Conservation (phyloP, 225 moss, liverwort and hornwort species). For the Thuidium tamariscinum region DNA sequence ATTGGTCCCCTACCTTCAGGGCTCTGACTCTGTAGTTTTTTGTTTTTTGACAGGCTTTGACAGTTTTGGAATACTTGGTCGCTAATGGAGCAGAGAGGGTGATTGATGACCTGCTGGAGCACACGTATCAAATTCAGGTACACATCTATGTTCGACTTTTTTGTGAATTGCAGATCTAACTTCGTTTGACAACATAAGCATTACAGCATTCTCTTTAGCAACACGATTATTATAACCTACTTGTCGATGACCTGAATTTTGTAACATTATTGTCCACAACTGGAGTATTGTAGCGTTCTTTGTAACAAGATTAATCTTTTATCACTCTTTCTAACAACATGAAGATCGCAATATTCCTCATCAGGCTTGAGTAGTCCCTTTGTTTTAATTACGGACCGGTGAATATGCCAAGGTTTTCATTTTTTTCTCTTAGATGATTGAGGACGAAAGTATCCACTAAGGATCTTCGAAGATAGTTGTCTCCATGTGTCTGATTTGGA, state of each 20-base stretch:
- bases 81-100: slow-evolving; percentile 96
- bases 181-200: background rate
- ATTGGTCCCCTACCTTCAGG: background rate
- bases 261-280: background rate
- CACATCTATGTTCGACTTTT: background rate
- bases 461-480: background rate
- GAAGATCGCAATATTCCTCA: background rate
- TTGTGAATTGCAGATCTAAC: background rate
- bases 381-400: background rate
- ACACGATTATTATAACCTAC: background rate
- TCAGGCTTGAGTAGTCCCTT: background rate
- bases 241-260: background rate
- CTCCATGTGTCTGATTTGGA: background rate
- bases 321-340: background rate
- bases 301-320: background rate
- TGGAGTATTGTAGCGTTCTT: background rate
- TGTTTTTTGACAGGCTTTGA: slow-evolving; percentile 50
- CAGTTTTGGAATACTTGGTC: slow-evolving; percentile 87
- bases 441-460: background rate
- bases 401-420: background rate
- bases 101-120: slow-evolving; percentile 91
- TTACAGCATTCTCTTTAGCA: background rate
- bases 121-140: slow-evolving; percentile 95
- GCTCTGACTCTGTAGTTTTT: background rate
- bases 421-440: background rate